These are phyloP conservation scores for Coemansia sp. DNA, from an alignment of 192 early-diverging fungal genomes.

Conservation along the genomic window DNA sequence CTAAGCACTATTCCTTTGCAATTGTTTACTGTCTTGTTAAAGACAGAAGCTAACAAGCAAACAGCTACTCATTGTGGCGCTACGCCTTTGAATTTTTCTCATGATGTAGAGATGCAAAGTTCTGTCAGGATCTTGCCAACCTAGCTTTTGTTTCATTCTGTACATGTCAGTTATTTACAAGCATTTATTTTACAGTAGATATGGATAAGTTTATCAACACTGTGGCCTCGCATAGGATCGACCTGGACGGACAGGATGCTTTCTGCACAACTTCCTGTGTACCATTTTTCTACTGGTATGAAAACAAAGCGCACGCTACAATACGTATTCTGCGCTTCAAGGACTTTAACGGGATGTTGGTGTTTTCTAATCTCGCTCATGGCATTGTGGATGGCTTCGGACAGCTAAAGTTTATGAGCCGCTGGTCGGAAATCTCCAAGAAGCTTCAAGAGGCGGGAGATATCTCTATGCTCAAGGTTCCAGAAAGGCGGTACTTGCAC, in stretches of 20 bases:
- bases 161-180: no score
- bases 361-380: conserved; percentile 23
- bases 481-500: not conserved
- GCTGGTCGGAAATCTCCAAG: conserved; percentile 15
- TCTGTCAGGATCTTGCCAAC: no score
- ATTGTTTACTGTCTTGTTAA: no score
- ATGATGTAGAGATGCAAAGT: no score
- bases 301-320: conserved; percentile 6
- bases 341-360: conserved; percentile 22
- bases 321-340: conserved; percentile 14
- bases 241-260: conserved; percentile 10
- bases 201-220: conserved; percentile 3
- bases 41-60: no score
- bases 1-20: no score
- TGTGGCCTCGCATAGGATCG: conserved; percentile 8
- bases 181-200: not conserved
- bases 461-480: not conserved
- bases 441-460: not conserved
- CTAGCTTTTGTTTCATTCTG: no score
- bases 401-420: conserved; percentile 18
- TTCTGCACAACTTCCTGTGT: conserved; percentile 4
- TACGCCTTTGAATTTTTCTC: no score
- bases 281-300: conserved; percentile 14
- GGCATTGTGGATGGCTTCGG: conserved; percentile 20
- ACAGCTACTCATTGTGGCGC: no score